Base-by-base conservation (phyloP, 495 filamentous ascomycete species). In the Chaetomium cochliodes region DNA sequence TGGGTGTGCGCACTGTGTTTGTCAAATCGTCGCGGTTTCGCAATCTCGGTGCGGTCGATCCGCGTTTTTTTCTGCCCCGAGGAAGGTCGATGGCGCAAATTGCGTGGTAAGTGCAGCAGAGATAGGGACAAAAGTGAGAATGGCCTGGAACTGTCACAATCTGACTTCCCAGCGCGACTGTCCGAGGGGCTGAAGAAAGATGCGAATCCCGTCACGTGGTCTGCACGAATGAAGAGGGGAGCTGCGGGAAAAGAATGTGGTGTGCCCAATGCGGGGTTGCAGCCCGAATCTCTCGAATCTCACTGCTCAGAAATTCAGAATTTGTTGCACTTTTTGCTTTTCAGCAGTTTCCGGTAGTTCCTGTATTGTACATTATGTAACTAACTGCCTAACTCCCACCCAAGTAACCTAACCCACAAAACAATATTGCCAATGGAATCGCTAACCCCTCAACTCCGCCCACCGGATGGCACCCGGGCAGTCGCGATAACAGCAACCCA, bases 401-500 rank as follows among this genome's bases (percentile, higher is more conserved):
- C 3, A 33, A 33, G 3, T 33, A 33, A n/a, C n/a, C n/a, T n/a
- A n/a, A n/a, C n/a, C n/a, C n/a, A n/a, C n/a, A n/a, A n/a, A n/a
- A n/a, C n/a, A n/a, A n/a, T n/a, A n/a, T n/a, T n/a, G n/a, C n/a
- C n/a, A n/a, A n/a, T n/a, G n/a, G 33, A 37, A 1, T 7, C 33
- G 5, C 28, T 30, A 30, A 30, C 33, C 33, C 33, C 8, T 37
- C 33, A 37, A 37, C 33, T 1, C 33, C 41, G 13, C 41, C 13
- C 41, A 44, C 3, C 41, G 16, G 41, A 44, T 44, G 74, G 69
- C 60, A 76, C 73, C 41, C 70, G 67, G 12, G 73, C 76, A 30
- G 66, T 79, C 20, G 67, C 77, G 62, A 77, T 33, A 47, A 78
- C 42, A 8, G 63, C 47, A 23, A 69, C 65, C 77, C 76, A 79